Percentiles rank a stretch among this genome's conserved stretches.
Conservation (phyloP, 306 rosid genomes). For the Cicer bijugum region DNA sequence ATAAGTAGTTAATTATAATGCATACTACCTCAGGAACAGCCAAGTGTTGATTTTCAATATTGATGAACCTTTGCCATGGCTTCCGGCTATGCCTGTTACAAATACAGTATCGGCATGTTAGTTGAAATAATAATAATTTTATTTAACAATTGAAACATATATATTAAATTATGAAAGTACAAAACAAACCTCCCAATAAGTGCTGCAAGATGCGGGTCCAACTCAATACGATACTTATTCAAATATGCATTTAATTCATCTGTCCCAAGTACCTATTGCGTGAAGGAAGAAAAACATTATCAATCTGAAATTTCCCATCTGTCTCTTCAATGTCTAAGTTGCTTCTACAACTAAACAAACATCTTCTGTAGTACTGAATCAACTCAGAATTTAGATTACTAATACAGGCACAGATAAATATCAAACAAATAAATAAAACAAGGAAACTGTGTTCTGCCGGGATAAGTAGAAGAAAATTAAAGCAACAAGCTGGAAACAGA, state of each 20-base stretch:
- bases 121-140: conserved; percentile 14
- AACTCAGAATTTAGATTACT: conserved; percentile 17
- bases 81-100: conserved; percentile 78
- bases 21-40: conserved; percentile 80
- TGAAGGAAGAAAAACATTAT: conserved; percentile 23
- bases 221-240: conserved; percentile 77
- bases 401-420: conserved; percentile 1
- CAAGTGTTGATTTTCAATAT: conserved; percentile 82
- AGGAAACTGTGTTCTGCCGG: neutral
- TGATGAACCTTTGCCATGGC: conserved; percentile 87
- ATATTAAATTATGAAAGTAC: neutral
- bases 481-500: conserved; percentile 21
- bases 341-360: conserved; percentile 24
- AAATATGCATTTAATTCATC: conserved; percentile 78
- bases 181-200: conserved; percentile 81
- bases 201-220: conserved; percentile 82
- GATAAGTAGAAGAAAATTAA: conserved; percentile 24
- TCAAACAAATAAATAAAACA: conserved; percentile 7
- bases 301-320: conserved; percentile 30
- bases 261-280: conserved; percentile 83
- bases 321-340: conserved; percentile 26
- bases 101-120: conserved; percentile 22
- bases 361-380: conserved; percentile 17
- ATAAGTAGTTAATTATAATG: conserved; percentile 4
- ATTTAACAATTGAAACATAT: conserved; percentile 24